Base-by-base conservation (phyloP, 176 grass and related monocot species). In the Rhipidocladum racemiflorum region DNA sequence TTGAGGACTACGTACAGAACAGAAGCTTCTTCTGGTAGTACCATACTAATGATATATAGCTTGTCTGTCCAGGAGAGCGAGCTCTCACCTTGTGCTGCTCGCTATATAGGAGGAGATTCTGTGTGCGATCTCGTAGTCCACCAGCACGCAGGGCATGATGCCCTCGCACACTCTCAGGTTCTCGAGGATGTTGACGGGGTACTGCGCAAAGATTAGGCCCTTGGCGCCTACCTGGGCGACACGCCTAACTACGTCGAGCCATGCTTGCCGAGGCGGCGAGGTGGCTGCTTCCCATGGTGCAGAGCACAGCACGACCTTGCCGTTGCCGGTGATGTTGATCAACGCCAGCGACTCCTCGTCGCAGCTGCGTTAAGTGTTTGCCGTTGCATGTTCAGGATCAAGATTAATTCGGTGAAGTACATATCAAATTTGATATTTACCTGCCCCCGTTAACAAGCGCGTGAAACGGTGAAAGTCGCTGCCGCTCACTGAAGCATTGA, bases 271-370 rank as follows among this genome's bases (percentile, higher is more conserved):
- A 3, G 63, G 62, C 28, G 6, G 36, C 43, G 1, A 17, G 11
- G 24, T 2, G 0, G 32, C n/a, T 2, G 67, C 44, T 0, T 39
- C 17, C 15, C 0, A 8, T 0, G 77, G 60, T 64, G 7, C 21
- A 0, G 36, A 87, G 78, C 84, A 90, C 38, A 83, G 28, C 0
- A 87, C 66, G 1, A 87, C 76, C 29, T 7, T 83, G 10, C 74
- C 6, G 35, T 7, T 36, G 35, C 35, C 78, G 0, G 84, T 83
- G 20, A 87, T 21, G 69, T 78, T 73, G 48, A 23, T 12, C 6
- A 42, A 0, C 0, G 43, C 55, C 54, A 90, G 15, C 28, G 65
- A 4, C 21, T n/a, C 2, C 0, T 20, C 14, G 20, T 87, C 15
- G 27, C 56, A 77, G 24, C 75, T 62, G 56, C 39, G 11, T 48